These are phyloP conservation scores for Suillus decipiens DNA, from an alignment of 768 basidiomycete genomes.

Conservation along the genomic window DNA sequence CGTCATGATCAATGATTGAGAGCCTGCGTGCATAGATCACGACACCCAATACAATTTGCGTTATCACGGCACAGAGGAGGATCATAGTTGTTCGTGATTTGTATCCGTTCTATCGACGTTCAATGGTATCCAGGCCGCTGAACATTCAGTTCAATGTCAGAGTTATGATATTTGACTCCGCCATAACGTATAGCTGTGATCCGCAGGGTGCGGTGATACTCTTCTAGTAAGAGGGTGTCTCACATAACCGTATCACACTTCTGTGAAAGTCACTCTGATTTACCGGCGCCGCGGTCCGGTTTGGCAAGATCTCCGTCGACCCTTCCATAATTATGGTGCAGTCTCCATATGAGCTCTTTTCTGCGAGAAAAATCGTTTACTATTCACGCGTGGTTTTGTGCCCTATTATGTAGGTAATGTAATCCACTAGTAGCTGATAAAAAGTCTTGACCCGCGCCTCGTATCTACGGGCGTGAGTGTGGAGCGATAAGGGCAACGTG, in stretches of 20 bases:
- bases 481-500: slow-evolving; percentile 2
- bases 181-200: neutral
- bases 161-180: neutral
- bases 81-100: neutral
- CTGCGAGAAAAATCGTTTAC: neutral
- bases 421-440: neutral
- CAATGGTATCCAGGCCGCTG: neutral
- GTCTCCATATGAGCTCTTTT: neutral
- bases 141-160: neutral
- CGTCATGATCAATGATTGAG: neutral
- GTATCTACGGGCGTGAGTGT: neutral
- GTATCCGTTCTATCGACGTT: neutral
- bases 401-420: slow-evolving; percentile 4
- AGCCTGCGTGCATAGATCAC: neutral
- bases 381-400: neutral
- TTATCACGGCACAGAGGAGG: neutral
- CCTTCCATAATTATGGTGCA: slow-evolving; percentile 1
- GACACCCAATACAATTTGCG: neutral
- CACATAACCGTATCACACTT: neutral
- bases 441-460: neutral
- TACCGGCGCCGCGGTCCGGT: neutral
- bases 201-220: slow-evolving; percentile 1
- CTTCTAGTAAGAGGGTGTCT: neutral
- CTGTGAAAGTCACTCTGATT: neutral
- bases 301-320: slow-evolving; percentile 5